These are phyloP conservation scores for Platanthera guangdongensis DNA, from an alignment of 106 monocot genomes.

Conservation along the genomic window DNA sequence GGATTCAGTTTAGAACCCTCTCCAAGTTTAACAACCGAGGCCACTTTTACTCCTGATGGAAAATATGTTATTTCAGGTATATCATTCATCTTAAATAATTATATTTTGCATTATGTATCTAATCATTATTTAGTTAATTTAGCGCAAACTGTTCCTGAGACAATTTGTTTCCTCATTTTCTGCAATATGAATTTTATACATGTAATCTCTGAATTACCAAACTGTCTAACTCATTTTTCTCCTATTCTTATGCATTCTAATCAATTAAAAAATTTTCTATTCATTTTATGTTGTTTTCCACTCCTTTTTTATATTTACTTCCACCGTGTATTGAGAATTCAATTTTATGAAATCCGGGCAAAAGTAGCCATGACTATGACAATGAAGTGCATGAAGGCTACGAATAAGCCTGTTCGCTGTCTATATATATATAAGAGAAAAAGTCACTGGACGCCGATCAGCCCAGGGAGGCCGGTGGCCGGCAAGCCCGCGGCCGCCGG, in stretches of 20 bases:
- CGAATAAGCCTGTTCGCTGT: too few species aligned
- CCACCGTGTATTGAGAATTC: not conserved
- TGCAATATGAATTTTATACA: not conserved
- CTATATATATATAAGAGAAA: too few species aligned
- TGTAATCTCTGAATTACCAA: not conserved
- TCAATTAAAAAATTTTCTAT: not conserved
- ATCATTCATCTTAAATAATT: not conserved
- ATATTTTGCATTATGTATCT: not conserved
- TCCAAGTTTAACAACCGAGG: slow-evolving; percentile 61
- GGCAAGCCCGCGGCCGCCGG: too few species aligned
- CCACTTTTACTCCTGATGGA: slow-evolving; percentile 96
- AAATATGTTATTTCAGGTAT: slow-evolving; percentile 88
- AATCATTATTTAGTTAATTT: not conserved
- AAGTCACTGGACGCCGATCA: too few species aligned
- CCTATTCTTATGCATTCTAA: not conserved
- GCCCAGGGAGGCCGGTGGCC: too few species aligned
- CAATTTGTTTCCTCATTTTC: not conserved
- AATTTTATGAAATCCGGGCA: not conserved
- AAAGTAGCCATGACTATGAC: too few species aligned
- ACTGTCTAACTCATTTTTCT: not conserved
- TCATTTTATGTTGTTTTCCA: not conserved
- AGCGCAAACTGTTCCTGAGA: not conserved
- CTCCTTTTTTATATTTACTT: not conserved
- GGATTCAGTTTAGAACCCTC: slow-evolving; percentile 91
- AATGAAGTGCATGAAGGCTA: too few species aligned